These are phyloP conservation scores for Gliomastix tumulicola DNA, from an alignment of 2,329 filamentous ascomycete genomes.

Conservation along the genomic window DNA sequence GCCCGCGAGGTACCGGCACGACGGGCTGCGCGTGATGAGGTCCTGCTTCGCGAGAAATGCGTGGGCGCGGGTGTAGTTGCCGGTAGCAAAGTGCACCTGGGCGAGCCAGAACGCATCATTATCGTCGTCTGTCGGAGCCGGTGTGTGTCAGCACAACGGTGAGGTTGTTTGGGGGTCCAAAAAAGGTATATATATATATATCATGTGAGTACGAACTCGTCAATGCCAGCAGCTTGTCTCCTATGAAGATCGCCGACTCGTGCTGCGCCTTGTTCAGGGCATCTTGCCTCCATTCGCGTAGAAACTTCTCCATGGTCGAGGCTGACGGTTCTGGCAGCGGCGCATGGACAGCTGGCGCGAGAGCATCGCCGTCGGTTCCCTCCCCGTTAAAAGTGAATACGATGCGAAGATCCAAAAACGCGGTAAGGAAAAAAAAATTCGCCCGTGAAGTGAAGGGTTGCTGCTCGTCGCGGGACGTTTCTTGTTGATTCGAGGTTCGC, in stretches of 20 bases:
- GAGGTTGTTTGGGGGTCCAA: background rate
- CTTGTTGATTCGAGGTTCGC: too few relatives aligned
- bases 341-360: background rate
- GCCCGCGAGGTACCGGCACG: slow-evolving; percentile 86
- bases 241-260: slow-evolving; percentile 93
- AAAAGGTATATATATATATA: too few relatives aligned
- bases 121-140: slow-evolving; percentile 56
- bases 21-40: slow-evolving; percentile 71
- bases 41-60: slow-evolving; percentile 79
- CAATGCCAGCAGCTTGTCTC: slow-evolving; percentile 90
- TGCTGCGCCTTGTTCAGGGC: slow-evolving; percentile 94
- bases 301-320: slow-evolving; percentile 79
- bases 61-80: slow-evolving; percentile 89
- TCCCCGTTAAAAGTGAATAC: too few relatives aligned
- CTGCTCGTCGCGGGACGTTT: too few relatives aligned
- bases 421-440: too few relatives aligned
- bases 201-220: slow-evolving; percentile 84
- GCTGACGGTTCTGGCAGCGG: too few relatives aligned
- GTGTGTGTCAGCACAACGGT: background rate
- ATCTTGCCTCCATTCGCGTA: slow-evolving; percentile 92
- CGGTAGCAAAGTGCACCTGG: slow-evolving; percentile 94
- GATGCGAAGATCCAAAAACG: too few relatives aligned
- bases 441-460: too few relatives aligned
- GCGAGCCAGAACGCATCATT: slow-evolving; percentile 95
- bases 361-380: too few relatives aligned